phyloP scores from a whole-genome alignment of 148 eudicot genomes.

The Hydrangea macrophylla region DNA sequence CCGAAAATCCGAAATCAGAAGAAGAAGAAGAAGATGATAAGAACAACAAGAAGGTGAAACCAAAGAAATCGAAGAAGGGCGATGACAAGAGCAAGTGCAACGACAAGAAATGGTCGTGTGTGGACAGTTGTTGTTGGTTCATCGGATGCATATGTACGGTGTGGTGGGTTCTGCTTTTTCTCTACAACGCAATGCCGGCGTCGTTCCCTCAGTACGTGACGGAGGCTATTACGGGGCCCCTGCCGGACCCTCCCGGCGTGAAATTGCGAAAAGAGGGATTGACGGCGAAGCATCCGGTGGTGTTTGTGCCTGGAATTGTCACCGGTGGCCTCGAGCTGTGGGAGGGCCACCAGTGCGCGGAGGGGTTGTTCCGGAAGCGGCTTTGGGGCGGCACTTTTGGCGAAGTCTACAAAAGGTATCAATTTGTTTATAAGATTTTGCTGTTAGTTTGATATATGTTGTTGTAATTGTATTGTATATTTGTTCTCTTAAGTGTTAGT shows the following conservation, averaged over 20 bases:
- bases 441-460: too few species aligned
- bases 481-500: background rate
- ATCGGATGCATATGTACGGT: conserved; percentile 59
- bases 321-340: conserved; percentile 85
- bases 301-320: conserved; percentile 85
- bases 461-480: background rate
- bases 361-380: conserved; percentile 77
- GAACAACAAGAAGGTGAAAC: conserved; percentile 3
- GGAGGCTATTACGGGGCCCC: conserved; percentile 71
- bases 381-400: conserved; percentile 99
- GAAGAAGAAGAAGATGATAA: conserved; percentile 15
- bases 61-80: background rate
- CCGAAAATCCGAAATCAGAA: background rate
- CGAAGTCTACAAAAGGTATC: conserved; percentile 87
- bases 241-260: conserved; percentile 79
- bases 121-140: conserved; percentile 78
- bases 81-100: conserved; percentile 5
- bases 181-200: conserved; percentile 71
- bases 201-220: conserved; percentile 78
- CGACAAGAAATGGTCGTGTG: conserved; percentile 52
- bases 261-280: conserved; percentile 63
- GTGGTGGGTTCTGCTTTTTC: conserved; percentile 70
- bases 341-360: conserved; percentile 80
- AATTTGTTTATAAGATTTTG: background rate
- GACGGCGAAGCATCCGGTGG: conserved; percentile 67